Evolutionary conservation across 2,329 filamentous ascomycete genomes (phyloP), one percentile per base, ranked within the genome.

Genomic region (Gnomoniopsis smithogilvyi): DNA sequence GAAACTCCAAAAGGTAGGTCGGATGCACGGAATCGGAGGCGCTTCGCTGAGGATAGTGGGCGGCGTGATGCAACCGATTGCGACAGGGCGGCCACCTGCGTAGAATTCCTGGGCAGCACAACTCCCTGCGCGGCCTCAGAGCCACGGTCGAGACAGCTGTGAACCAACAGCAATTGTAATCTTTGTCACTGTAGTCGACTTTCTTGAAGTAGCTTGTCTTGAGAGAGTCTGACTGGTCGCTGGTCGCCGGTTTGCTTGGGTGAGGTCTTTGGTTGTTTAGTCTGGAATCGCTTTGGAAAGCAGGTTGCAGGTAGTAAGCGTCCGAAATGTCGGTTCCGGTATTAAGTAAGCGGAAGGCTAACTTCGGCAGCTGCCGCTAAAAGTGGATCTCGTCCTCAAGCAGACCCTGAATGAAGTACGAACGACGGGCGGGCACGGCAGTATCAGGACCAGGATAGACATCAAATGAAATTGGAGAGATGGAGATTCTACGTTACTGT

Each of bases 21-120:
- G 34, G 17, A 14, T 24, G 21, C 41, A 14, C 34, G 50, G 12
- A 24, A 19, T 22, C 30, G 50, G 30, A 21, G 26, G 50, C 50
- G 30, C 30, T 34, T 52, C 30, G 33, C 24, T 22, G 49, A 54
- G 47, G 45, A 45, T 41, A n/a, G n/a, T n/a, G n/a, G n/a, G n/a
- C n/a, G n/a, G n/a, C n/a, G n/a, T n/a, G n/a, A n/a, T 26, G 33
- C 30, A 45, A 60, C 26, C 34, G 34, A n/a, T 46, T 26, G 52
- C 48, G 48, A 53, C 17, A 46, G 14, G n/a, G n/a, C n/a, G 48
- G 30, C 14, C 34, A 36, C 49, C 51, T 52, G 14, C n/a, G 41
- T n/a, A 52, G 49, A 50, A 50, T 56, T 49, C 57, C 54, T 62
- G 43, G 61, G 63, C 62, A 64, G 62, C 63, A 64, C 51, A 54